phyloP scores from a whole-genome alignment of 1,139 yeast species.

The Geotrichum reessii region DNA sequence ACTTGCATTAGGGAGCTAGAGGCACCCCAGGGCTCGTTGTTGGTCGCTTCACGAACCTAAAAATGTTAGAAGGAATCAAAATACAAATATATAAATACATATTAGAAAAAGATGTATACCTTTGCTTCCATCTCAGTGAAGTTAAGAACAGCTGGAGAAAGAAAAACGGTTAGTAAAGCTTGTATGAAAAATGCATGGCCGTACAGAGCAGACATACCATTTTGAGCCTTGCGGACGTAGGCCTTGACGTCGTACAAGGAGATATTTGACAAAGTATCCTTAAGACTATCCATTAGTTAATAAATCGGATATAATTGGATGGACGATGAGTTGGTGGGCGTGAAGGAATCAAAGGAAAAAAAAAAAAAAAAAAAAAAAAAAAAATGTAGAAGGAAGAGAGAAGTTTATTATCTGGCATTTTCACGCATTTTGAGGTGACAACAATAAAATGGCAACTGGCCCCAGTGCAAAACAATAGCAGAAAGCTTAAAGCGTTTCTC shows the following conservation, averaged over 20 bases:
- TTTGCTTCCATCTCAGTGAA: conserved; percentile 93
- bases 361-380: neutral
- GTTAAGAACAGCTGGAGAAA: conserved; percentile 60
- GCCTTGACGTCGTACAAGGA: conserved; percentile 93
- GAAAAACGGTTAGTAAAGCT: conserved; percentile 25
- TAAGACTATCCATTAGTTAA: conserved; percentile 54
- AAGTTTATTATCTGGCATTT: neutral
- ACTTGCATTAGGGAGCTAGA: conserved; percentile 76
- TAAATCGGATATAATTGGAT: neutral
- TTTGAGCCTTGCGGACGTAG: conserved; percentile 95
- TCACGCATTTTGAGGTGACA: neutral
- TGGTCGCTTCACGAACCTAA: conserved; percentile 78
- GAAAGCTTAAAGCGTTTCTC: neutral
- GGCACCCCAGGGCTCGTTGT: conserved; percentile 99
- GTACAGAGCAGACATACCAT: conserved; percentile 40
- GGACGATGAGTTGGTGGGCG: neutral
- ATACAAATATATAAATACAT: neutral
- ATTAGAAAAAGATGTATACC: conserved; percentile 38
- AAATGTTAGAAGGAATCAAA: neutral
- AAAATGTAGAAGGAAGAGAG: neutral
- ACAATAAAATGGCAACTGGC: neutral
- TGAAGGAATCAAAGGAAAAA: neutral
- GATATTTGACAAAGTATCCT: conserved; percentile 73
- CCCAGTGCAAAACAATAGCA: neutral
- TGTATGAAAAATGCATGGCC: conserved; percentile 4